Evolutionary conservation across 345 rosid genomes (phyloP), one percentile per base, ranked within the genome.

Genomic region (Ceriops decandra): DNA sequence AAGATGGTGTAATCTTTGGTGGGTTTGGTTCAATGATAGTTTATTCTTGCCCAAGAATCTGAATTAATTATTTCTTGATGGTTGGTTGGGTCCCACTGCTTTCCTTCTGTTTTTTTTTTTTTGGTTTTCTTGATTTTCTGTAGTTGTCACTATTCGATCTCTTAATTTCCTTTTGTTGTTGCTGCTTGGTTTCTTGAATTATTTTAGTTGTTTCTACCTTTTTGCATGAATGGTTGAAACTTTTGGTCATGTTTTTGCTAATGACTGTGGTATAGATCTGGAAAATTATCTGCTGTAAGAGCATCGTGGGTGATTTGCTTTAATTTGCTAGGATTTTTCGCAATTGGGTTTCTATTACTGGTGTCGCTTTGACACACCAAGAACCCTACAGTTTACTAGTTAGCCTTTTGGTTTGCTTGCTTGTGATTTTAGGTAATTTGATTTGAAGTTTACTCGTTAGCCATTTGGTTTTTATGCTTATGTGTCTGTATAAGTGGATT

Each of bases 401-500:
- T 42, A 3, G 49, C 49, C 49, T 42, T 56, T 24, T 56, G 59
- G 28, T 24, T 56, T 24, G 28, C 17, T 56, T 21, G 28, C 13
- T 1, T 24, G 6, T 24, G 59, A 10, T 16, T 24, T 56, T 56
- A 5, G 26, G 6, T 56, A 21, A 56, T 24, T 27, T 4, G 26
- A 24, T 56, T 51, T 54, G 61, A 19, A 19, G n/a, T 19, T 13
- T 20, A 22, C n/a, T 36, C 1, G 26, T 11, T 35, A 24, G 70
- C 42, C 46, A 30, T 62, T 38, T 31, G 10, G 33, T 59, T 42
- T 5, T 57, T 42, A 33, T 46, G 20, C 4, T 17, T 2, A 16
- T 15, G 42, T 7, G 6, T 27, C 70, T 53, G 27, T 64, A 47
- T 27, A 15, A 51, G 61, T 77, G 33, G 8, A 56, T 53, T 66